Conservation (phyloP, 148 eudicot species). For the Rheum nobile region DNA sequence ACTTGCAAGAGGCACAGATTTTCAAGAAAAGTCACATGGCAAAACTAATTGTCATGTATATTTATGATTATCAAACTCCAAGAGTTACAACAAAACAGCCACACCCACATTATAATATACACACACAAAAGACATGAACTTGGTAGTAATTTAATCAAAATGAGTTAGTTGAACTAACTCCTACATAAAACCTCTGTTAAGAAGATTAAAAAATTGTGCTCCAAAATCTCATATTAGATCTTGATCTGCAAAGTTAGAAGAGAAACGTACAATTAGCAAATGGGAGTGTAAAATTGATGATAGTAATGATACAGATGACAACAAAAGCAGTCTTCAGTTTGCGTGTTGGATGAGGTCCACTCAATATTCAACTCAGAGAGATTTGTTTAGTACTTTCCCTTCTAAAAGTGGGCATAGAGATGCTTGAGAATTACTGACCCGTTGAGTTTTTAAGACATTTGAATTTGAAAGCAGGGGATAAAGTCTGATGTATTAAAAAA, state of each 20-base stretch:
- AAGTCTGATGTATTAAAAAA: neutral
- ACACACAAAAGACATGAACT: neutral
- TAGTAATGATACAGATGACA: neutral
- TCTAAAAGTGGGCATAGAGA: conserved; percentile 33
- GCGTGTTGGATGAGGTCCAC: neutral
- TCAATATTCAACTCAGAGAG: neutral
- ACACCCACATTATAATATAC: neutral
- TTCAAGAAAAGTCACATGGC: neutral
- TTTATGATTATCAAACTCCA: neutral
- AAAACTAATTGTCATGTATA: neutral
- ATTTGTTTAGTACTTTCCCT: conserved; percentile 8
- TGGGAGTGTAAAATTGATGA: neutral
- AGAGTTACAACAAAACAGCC: neutral
- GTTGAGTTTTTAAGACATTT: conserved; percentile 5
- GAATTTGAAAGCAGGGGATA: conserved; percentile 5
- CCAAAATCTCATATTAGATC: neutral
- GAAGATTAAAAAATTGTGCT: neutral
- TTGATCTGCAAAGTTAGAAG: neutral
- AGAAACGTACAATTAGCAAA: neutral
- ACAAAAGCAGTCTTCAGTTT: neutral
- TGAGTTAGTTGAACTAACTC: too few relatives aligned
- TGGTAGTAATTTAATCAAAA: too few relatives aligned
- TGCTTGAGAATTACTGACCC: conserved; percentile 24
- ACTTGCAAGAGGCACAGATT: neutral
- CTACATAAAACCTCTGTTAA: neutral